Percentiles rank a stretch among this genome's conserved stretches.
Evolutionary conservation across 257 asterid genomes (phyloP).

Genomic region (Nicotiana benthamiana): DNA sequence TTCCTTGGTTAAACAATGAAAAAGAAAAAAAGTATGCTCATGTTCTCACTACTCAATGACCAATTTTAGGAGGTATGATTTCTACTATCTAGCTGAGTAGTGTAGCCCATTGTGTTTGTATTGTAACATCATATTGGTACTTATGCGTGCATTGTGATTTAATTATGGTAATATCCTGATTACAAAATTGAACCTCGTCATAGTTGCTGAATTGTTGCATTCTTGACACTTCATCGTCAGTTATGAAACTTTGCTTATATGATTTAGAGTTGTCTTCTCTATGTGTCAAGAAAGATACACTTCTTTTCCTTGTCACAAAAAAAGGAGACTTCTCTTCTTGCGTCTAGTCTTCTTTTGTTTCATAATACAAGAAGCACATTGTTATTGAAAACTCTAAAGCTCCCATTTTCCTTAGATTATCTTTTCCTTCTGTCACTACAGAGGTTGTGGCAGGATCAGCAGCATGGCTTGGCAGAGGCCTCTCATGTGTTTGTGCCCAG

Average conservation of each 20-base stretch:
- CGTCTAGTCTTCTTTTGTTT: neutral
- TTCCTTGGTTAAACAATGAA: neutral
- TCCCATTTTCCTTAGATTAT: slow-evolving; percentile 16
- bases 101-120: neutral
- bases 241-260: neutral
- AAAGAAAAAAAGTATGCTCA: neutral
- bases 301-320: neutral
- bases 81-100: neutral
- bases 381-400: neutral
- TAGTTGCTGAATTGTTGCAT: neutral
- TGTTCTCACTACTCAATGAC: neutral
- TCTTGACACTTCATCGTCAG: neutral
- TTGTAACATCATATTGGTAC: neutral
- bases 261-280: neutral
- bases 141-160: neutral
- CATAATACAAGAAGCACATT: neutral
- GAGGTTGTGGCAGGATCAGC: slow-evolving; percentile 95
- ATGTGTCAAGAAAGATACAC: neutral
- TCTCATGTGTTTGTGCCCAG: slow-evolving; percentile 95
- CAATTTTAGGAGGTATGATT: neutral
- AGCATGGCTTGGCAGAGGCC: slow-evolving; percentile 97
- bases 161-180: neutral
- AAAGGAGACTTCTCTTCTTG: neutral
- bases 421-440: slow-evolving; percentile 37
- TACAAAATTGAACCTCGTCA: neutral